Evolutionary conservation across 2,329 filamentous ascomycete genomes (phyloP).

Genomic region (Biscogniauxia mediterranea): DNA sequence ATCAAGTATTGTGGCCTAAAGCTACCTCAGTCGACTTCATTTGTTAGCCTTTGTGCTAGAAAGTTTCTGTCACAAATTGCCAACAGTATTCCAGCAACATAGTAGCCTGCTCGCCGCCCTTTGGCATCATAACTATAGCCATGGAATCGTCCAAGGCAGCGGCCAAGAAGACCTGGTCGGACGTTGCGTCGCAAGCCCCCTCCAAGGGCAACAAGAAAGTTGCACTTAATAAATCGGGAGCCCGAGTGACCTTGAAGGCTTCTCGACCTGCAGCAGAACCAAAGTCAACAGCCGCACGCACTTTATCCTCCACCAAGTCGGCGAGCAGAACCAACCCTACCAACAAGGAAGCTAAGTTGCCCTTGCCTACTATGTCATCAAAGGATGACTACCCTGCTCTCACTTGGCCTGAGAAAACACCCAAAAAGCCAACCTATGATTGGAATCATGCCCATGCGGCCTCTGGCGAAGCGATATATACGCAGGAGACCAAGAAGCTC

Average conservation of each 20-base stretch:
- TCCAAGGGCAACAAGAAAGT: neutral
- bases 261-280: too few relatives aligned
- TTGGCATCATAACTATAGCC: neutral
- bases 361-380: too few relatives aligned
- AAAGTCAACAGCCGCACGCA: too few relatives aligned
- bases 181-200: neutral
- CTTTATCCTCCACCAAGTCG: too few relatives aligned
- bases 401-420: conserved; percentile 3
- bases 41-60: neutral
- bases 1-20: neutral
- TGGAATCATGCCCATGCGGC: neutral
- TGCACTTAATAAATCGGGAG: neutral
- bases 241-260: neutral
- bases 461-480: neutral
- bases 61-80: neutral
- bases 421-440: conserved; percentile 2
- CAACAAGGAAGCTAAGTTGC: neutral
- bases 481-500: neutral
- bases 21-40: neutral
- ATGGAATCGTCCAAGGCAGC: neutral
- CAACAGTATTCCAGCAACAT: neutral
- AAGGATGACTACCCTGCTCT: conserved; percentile 1
- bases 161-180: neutral
- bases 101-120: neutral
- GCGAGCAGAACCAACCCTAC: neutral